These are phyloP conservation scores for Scutellaria galericulata DNA, from an alignment of 257 asterid genomes.

Conservation along the genomic window DNA sequence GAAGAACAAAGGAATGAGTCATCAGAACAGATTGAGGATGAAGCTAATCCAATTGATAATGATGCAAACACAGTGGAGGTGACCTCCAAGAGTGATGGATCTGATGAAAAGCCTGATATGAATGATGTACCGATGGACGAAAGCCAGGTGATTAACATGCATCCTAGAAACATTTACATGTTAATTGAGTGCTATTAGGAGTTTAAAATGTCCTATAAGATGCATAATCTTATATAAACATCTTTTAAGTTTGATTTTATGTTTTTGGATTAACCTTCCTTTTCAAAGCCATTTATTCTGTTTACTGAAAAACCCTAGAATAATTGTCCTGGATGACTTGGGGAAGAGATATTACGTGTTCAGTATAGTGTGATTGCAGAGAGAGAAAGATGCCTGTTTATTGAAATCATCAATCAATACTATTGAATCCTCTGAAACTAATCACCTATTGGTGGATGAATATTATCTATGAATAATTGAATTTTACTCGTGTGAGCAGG, in stretches of 20 bases:
- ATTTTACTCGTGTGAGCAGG: conserved; percentile 45
- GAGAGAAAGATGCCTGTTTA: conserved; percentile 3
- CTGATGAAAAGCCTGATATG: conserved; percentile 89
- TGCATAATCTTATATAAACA: background rate
- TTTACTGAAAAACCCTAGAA: background rate
- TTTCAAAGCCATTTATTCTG: conserved; percentile 1
- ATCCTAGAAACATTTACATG: background rate
- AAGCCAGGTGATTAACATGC: conserved; percentile 50
- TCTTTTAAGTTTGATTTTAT: conserved; percentile 5
- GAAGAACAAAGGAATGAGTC: conserved; percentile 83
- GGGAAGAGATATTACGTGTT: background rate
- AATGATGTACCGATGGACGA: conserved; percentile 73
- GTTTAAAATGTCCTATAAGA: background rate
- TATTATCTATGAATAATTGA: conserved; percentile 11
- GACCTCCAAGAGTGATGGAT: conserved; percentile 53
- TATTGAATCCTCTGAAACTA: background rate
- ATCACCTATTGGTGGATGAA: background rate
- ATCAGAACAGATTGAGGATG: conserved; percentile 72
- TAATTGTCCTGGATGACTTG: background rate
- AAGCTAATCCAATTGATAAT: conserved; percentile 56
- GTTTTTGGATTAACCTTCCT: conserved; percentile 5
- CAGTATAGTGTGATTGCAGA: background rate
- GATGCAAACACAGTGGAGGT: conserved; percentile 38
- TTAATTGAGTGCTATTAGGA: background rate
- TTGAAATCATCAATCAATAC: background rate